phyloP scores from a whole-genome alignment of 2,329 filamentous ascomycete genomes.

The Fusarium sp. region DNA sequence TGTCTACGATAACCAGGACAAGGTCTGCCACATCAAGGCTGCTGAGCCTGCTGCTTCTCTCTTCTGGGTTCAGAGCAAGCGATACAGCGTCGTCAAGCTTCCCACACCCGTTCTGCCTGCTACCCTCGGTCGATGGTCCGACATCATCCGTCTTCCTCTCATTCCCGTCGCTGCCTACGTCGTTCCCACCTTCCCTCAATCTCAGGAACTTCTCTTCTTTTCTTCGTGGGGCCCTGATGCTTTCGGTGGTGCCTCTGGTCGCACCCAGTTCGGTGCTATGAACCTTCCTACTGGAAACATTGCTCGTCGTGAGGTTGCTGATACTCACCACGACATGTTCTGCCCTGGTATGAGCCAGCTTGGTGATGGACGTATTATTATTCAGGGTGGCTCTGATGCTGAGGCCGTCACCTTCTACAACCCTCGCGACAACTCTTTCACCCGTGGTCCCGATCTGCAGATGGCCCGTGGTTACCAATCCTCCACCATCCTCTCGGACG shows the following conservation, averaged over 20 bases:
- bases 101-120: conserved; percentile 8
- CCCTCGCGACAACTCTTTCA: conserved; percentile 54
- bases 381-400: conserved; percentile 65
- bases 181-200: conserved; percentile 28
- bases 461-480: conserved; percentile 65
- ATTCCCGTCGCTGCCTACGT: conserved; percentile 38
- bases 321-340: conserved; percentile 67
- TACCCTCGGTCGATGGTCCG: conserved; percentile 23
- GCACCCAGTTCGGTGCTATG: conserved; percentile 29
- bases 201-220: conserved; percentile 32
- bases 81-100: conserved; percentile 26
- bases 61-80: conserved; percentile 33
- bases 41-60: conserved; percentile 24
- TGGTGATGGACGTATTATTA: conserved; percentile 60
- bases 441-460: conserved; percentile 55
- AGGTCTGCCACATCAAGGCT: conserved; percentile 36
- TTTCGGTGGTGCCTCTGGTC: conserved; percentile 33
- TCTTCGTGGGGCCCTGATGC: conserved; percentile 32
- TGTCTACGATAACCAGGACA: conserved; percentile 38
- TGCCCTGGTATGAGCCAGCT: conserved; percentile 65
- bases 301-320: conserved; percentile 43
- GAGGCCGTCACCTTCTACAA: conserved; percentile 62
- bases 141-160: conserved; percentile 30
- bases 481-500: conserved; percentile 61
- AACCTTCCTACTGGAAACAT: conserved; percentile 23